Evolutionary conservation across 1,284 basidiomycete genomes (phyloP).

Genomic region (Marasmius fiardii): DNA sequence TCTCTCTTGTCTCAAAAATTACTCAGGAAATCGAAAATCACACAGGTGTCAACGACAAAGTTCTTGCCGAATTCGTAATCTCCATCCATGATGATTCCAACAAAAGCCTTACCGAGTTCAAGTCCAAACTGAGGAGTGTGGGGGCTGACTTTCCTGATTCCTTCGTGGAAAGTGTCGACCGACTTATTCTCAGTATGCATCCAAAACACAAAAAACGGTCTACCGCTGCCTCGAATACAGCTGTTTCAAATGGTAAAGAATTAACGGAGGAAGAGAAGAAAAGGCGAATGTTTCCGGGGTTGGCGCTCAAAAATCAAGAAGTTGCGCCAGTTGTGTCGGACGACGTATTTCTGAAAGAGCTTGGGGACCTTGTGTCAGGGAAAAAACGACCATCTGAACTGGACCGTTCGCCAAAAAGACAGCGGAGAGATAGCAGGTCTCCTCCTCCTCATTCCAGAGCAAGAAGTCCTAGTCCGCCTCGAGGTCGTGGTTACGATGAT

Average conservation of each 20-base stretch:
- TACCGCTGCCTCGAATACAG: constrained; percentile 37
- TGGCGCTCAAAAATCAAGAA: constrained; percentile 82
- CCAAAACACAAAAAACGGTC: constrained; percentile 89
- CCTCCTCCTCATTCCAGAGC: constrained; percentile 42
- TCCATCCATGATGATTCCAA: constrained; percentile 84
- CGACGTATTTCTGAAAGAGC: constrained; percentile 73
- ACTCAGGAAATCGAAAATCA: constrained; percentile 91
- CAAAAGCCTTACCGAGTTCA: constrained; percentile 74
- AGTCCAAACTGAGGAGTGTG: constrained; percentile 73
- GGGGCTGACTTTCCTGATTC: constrained; percentile 89
- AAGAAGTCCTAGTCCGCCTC: constrained; percentile 53
- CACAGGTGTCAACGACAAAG: constrained; percentile 82
- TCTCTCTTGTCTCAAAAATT: constrained; percentile 86
- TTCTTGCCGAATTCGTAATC: constrained; percentile 94
- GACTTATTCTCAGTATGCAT: constrained; percentile 91
- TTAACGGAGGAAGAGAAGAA: constrained; percentile 69
- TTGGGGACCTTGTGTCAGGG: constrained; percentile 85
- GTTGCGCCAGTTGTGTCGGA: constrained; percentile 49
- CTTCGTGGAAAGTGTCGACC: constrained; percentile 90
- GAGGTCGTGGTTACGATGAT: constrained; percentile 44
- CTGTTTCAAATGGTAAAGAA: constrained; percentile 30
- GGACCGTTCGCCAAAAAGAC: constrained; percentile 55
- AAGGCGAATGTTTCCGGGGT: constrained; percentile 87
- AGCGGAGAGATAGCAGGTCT: constrained; percentile 36
- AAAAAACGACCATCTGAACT: constrained; percentile 51